phyloP scores from a whole-genome alignment of 306 rosid species.

The Rosa rugosa region DNA sequence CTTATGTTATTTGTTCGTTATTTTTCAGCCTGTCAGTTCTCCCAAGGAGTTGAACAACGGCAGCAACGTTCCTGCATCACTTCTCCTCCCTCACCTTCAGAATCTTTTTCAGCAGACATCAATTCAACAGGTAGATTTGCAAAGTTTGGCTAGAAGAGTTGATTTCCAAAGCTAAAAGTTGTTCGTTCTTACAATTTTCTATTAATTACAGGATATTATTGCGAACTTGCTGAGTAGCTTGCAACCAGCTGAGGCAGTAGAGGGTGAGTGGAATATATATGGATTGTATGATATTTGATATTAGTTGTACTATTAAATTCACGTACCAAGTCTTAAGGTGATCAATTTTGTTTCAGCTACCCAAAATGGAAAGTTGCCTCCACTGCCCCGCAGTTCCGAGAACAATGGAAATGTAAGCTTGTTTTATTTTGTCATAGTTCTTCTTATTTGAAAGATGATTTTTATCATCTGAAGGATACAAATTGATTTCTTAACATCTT shows the following conservation, averaged over 20 bases:
- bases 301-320: slow-evolving; percentile 12
- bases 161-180: slow-evolving; percentile 20
- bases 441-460: not conserved
- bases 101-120: slow-evolving; percentile 90
- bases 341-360: slow-evolving; percentile 53
- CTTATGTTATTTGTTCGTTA: slow-evolving; percentile 16
- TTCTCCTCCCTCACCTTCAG: slow-evolving; percentile 83
- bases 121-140: slow-evolving; percentile 78
- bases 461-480: not conserved
- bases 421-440: slow-evolving; percentile 7
- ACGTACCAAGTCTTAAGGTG: slow-evolving; percentile 25
- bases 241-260: slow-evolving; percentile 67
- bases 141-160: slow-evolving; percentile 14
- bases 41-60: slow-evolving; percentile 59
- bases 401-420: slow-evolving; percentile 81
- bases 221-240: slow-evolving; percentile 67
- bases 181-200: slow-evolving; percentile 27
- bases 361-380: slow-evolving; percentile 89
- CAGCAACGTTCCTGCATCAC: slow-evolving; percentile 58
- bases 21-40: slow-evolving; percentile 58
- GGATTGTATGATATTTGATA: slow-evolving; percentile 14
- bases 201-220: slow-evolving; percentile 74
- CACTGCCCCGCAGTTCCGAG: slow-evolving; percentile 74
- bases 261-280: slow-evolving; percentile 56
- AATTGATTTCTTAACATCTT: not conserved